phyloP scores from a whole-genome alignment of 2,329 filamentous ascomycete genomes.

The Penicillium oxalicum region DNA sequence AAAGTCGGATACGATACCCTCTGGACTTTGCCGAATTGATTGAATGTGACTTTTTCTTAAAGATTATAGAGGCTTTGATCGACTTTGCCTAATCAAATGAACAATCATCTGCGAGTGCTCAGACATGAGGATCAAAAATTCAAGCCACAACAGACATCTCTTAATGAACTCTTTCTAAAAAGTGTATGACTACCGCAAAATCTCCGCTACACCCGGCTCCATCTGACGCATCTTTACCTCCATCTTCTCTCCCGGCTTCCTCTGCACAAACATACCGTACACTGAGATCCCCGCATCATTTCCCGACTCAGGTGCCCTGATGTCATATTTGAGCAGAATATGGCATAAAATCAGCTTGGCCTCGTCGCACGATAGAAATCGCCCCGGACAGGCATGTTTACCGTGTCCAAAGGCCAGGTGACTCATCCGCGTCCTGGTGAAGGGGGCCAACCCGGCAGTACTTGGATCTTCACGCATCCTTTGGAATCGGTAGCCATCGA shows the following conservation, averaged over 20 bases:
- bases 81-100: not conserved
- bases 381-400: not conserved
- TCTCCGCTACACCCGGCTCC: not conserved
- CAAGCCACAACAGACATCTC: not conserved
- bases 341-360: not conserved
- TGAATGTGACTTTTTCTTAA: no score
- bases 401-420: not conserved
- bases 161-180: not conserved
- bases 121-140: not conserved
- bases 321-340: not conserved
- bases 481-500: not conserved
- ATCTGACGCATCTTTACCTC: conserved; percentile 1
- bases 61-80: not conserved
- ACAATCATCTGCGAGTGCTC: not conserved
- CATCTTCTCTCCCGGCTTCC: conserved; percentile 1
- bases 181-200: not conserved
- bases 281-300: not conserved
- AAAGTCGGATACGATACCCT: no score
- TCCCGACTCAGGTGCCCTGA: not conserved
- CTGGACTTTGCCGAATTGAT: no score
- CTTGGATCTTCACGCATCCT: not conserved
- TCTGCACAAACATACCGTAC: conserved; percentile 1
- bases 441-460: not conserved
- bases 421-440: not conserved
- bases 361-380: not conserved